A percentile compares a stretch with the other conserved stretches of the same genome.
phyloP scores from a whole-genome alignment of 2,329 filamentous ascomycete genomes.

The Ophiocordyceps unilateralis region DNA sequence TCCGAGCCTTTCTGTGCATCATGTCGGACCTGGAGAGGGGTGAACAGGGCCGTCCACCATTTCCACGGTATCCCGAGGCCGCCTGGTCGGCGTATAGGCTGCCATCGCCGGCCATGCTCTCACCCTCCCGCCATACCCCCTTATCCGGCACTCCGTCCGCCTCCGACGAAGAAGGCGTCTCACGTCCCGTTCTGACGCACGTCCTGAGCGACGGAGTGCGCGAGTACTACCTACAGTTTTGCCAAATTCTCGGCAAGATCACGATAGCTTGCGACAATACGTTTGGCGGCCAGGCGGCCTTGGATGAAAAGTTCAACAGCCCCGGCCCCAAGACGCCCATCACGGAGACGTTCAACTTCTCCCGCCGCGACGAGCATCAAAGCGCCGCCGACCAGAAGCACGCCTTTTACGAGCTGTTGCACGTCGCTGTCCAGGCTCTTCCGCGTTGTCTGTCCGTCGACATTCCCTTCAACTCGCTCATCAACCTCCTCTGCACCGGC shows the following conservation, averaged over 20 bases:
- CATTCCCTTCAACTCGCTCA: conserved; percentile 81
- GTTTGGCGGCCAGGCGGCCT: conserved; percentile 84
- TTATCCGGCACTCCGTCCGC: conserved; percentile 9
- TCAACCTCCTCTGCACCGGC: conserved; percentile 89
- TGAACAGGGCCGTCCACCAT: conserved; percentile 60
- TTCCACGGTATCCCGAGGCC: conserved; percentile 50
- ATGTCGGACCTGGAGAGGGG: conserved; percentile 85
- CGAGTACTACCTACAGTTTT: conserved; percentile 81
- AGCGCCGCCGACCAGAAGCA: conserved; percentile 69
- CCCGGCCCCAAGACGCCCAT: conserved; percentile 88
- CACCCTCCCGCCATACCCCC: conserved; percentile 15
- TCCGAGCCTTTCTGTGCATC: conserved; percentile 80
- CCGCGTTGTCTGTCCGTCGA: conserved; percentile 85
- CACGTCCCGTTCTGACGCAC: conserved; percentile 42
- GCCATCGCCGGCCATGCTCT: conserved; percentile 31
- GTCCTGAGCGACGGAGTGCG: conserved; percentile 58
- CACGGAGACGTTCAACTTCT: conserved; percentile 82
- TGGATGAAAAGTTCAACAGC: conserved; percentile 87
- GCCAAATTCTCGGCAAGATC: conserved; percentile 87
- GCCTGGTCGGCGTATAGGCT: conserved; percentile 23
- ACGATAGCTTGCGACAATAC: conserved; percentile 93
- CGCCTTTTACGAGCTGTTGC: conserved; percentile 85
- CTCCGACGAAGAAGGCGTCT: conserved; percentile 45
- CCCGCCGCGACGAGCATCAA: conserved; percentile 61
- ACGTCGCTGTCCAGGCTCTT: conserved; percentile 87